Evolutionary conservation across 2,329 filamentous ascomycete genomes (phyloP), one percentile per base, ranked within the genome.

Genomic region (Fusarium sp.): DNA sequence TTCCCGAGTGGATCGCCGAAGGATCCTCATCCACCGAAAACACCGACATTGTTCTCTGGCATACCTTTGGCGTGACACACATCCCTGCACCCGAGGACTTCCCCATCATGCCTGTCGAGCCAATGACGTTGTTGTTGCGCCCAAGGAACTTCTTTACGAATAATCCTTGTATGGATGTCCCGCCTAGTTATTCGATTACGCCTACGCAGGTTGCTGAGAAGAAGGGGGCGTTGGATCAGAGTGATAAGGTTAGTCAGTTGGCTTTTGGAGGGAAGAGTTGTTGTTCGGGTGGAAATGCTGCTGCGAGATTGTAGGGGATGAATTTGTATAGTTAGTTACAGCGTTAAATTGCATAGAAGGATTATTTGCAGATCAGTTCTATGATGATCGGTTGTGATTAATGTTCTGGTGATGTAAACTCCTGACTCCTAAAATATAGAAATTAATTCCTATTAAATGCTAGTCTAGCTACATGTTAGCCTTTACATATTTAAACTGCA

Each of bases 81-180:
- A 95, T 97, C 85, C 94, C 95, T 0, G 85, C 93, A 0, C 94
- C 94, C 0, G 95, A 98, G 79, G 95, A 97, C 81, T 97, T 94
- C 84, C 95, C 95, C 35, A 87, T 97, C 75, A 97, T 97, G 94
- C 94, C 94, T 0, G 92, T 89, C 1, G 93, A 95, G 84, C 93
- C 93, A 1, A 95, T 97, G 88, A 93, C 90, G 3, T 84, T 97
- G 74, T 86, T 97, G 39, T 85, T 97, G 44, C 85, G 93, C 36
- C 94, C 94, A 6, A 85, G 94, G 45, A 92, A 97, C 84, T 97
- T 97, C 87, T 97, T 97, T 82, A 83, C 86, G 27, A 87, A 89
- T 75, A 97, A 95, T 79, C 94, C 94, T 4, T 92, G 90, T 60
- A 84, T 97, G 80, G 93, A 97, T 80, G 92, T 97, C 20, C 92